Conservation (phyloP, 2,329 filamentous ascomycete species). For the Diaporthe citrichinensis region DNA sequence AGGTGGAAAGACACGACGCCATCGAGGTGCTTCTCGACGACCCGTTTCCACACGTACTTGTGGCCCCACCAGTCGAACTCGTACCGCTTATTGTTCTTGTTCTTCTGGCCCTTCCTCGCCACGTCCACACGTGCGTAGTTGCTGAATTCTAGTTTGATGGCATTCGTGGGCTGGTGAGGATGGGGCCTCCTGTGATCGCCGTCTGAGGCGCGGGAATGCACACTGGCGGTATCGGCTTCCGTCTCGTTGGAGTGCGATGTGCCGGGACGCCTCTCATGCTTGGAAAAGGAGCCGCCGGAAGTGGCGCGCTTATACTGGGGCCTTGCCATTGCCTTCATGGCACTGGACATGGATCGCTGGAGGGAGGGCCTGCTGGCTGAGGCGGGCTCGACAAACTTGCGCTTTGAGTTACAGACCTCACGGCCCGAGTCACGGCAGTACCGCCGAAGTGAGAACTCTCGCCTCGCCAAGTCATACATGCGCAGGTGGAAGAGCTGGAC, state of each 20-base stretch:
- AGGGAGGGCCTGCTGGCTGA: constrained; percentile 58
- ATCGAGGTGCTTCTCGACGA: constrained; percentile 76
- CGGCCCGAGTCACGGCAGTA: constrained; percentile 95
- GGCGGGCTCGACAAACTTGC: constrained; percentile 74
- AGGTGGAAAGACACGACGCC: constrained; percentile 83
- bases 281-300: constrained; percentile 51
- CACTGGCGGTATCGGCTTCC: constrained; percentile 50
- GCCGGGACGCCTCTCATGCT: constrained; percentile 49
- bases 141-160: constrained; percentile 92
- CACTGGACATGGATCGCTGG: constrained; percentile 64
- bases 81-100: constrained; percentile 80
- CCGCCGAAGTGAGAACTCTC: constrained; percentile 90
- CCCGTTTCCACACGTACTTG: constrained; percentile 86
- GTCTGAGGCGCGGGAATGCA: constrained; percentile 48
- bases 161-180: constrained; percentile 74
- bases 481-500: constrained; percentile 90
- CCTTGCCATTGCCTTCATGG: constrained; percentile 57
- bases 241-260: constrained; percentile 54
- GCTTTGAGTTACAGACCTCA: constrained; percentile 88
- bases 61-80: constrained; percentile 96
- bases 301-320: constrained; percentile 55
- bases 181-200: constrained; percentile 45
- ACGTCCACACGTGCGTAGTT: constrained; percentile 96
- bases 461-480: constrained; percentile 89
- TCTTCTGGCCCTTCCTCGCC: constrained; percentile 71